Percentiles rank a stretch among this genome's conserved stretches.
phyloP scores from a whole-genome alignment of 2,329 filamentous ascomycete species.

The Calonectria crousiana region DNA sequence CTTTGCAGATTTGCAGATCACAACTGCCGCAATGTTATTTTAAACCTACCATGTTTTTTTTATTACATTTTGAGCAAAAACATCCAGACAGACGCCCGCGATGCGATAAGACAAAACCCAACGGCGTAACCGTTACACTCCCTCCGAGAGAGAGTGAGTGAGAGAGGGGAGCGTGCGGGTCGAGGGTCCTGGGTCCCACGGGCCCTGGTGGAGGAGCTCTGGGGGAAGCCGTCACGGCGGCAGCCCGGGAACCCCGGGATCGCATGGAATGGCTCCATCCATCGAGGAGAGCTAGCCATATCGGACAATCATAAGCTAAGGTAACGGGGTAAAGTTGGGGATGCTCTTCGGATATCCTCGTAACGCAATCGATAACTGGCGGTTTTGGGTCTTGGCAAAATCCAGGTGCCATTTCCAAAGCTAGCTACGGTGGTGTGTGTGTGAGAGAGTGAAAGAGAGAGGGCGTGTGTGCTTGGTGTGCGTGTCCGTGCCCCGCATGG shows the following conservation, averaged over 20 bases:
- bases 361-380: background rate
- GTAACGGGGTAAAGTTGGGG: background rate
- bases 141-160: too few relatives aligned
- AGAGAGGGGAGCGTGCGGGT: background rate
- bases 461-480: background rate
- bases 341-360: background rate
- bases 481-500: background rate
- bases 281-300: background rate
- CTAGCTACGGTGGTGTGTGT: background rate
- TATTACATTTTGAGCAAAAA: background rate
- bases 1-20: background rate
- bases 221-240: background rate
- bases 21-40: background rate
- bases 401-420: background rate
- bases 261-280: background rate
- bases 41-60: background rate
- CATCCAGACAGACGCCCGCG: background rate
- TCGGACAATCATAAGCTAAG: conserved; percentile 5
- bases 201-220: background rate
- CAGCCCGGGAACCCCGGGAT: conserved; percentile 2
- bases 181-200: background rate
- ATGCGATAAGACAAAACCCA: background rate
- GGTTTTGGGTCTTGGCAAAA: background rate
- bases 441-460: too few relatives aligned
- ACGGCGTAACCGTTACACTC: background rate